phyloP scores from a whole-genome alignment of 2,329 filamentous ascomycete genomes.

The Cordyceps militaris region DNA sequence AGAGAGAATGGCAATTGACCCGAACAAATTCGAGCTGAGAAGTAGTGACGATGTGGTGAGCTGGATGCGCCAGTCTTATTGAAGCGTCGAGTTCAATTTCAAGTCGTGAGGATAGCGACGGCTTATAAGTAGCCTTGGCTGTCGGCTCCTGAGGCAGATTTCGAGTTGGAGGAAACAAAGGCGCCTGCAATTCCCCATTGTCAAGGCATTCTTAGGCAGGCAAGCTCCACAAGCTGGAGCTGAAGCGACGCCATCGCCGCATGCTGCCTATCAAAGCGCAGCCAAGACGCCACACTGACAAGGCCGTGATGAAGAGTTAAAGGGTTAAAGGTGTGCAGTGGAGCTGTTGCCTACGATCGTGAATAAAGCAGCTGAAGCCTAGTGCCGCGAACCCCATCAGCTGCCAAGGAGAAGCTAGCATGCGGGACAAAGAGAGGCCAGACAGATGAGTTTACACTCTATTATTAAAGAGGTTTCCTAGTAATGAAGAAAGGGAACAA shows the following conservation, averaged over 20 bases:
- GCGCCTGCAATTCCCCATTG: background rate
- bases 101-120: background rate
- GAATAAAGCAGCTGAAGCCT: background rate
- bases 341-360: conserved; percentile 9
- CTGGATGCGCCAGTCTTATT: background rate
- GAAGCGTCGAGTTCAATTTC: background rate
- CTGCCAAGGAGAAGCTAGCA: too few relatives aligned
- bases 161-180: background rate
- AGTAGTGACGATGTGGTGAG: background rate
- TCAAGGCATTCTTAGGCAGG: background rate
- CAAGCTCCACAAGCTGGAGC: conserved; percentile 5
- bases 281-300: background rate
- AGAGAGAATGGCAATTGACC: background rate
- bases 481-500: too few relatives aligned
- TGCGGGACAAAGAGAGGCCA: too few relatives aligned
- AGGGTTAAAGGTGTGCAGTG: background rate
- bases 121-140: background rate
- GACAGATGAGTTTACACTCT: too few relatives aligned
- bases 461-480: too few relatives aligned
- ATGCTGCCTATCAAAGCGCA: conserved; percentile 1
- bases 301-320: background rate
- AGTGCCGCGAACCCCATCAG: too few relatives aligned
- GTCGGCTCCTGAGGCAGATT: conserved; percentile 5
- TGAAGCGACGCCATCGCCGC: conserved; percentile 4
- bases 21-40: background rate